These are phyloP conservation scores for Aleurites moluccanus DNA, from an alignment of 441 rosid genomes.

Conservation along the genomic window DNA sequence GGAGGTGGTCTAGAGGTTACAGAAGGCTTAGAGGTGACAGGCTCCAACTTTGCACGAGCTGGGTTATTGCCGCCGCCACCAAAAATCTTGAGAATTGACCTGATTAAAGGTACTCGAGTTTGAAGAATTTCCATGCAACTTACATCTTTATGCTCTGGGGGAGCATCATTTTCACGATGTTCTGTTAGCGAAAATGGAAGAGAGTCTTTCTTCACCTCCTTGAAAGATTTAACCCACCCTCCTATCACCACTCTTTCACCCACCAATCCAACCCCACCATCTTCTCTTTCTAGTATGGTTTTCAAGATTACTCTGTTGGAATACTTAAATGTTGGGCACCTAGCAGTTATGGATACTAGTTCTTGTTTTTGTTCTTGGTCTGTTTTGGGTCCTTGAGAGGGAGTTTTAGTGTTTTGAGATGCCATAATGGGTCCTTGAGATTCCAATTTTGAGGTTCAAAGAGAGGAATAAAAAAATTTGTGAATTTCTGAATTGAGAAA, in stretches of 20 bases:
- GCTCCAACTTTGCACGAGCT: conserved; percentile 42
- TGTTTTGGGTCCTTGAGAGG: conserved; percentile 24
- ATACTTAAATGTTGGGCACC: conserved; percentile 38
- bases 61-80: conserved; percentile 31
- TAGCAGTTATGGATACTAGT: neutral
- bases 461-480: neutral
- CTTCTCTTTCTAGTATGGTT: conserved; percentile 47
- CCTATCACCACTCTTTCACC: conserved; percentile 68
- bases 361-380: neutral
- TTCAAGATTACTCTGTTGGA: conserved; percentile 64
- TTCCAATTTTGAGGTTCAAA: conserved; percentile 31
- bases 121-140: conserved; percentile 71
- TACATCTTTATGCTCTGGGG: conserved; percentile 31
- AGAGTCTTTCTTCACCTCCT: conserved; percentile 48
- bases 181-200: neutral
- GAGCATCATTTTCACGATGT: conserved; percentile 5
- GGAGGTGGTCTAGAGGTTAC: conserved; percentile 15
- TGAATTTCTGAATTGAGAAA: neutral
- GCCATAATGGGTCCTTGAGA: neutral
- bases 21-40: conserved; percentile 32
- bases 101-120: conserved; percentile 60
- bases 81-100: conserved; percentile 55
- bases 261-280: conserved; percentile 45
- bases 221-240: conserved; percentile 85
- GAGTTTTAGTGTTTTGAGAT: conserved; percentile 2